Base-by-base conservation (phyloP, 768 basidiomycete genomes). In the Dacryopinax spathularia region DNA sequence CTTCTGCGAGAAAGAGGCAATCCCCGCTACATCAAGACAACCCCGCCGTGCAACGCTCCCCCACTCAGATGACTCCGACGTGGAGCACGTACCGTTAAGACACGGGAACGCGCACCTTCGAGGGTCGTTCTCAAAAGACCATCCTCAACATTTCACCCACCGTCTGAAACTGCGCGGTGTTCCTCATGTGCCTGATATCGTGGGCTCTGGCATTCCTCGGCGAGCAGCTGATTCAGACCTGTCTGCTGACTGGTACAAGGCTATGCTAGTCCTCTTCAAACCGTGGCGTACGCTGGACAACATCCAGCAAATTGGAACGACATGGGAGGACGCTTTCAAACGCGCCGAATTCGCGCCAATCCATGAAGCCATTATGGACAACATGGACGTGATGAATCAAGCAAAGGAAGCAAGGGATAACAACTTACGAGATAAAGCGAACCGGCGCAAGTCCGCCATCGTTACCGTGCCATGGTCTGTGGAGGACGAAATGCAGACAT, bases 181-280 rank as follows among this genome's bases (percentile, higher is more conserved):
- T 27, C 20, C 48, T 12, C 31, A 62, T 1, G 69, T 78, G 35
- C 73, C 74, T 18, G 74, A 77, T 1, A 72, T 72, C 0, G 69
- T 78, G 18, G 79, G 79, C 0, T 63, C 75, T 0, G 34, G 34
- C 0, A 60, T 80, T 0, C 77, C 77, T 5, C 65, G 74, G 0
- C 60, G 71, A 5, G 74, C 3, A 2, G 25, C 12, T 29, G 48
- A 78, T 63, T 22, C 62, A 6, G 62, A 69, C 6, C 2, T 56
- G 0, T 63, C 66, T 13, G 66, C 62, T 0, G 62, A 64, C 7
- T 77, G 77, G 62, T 73, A 70, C 61, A 65, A 73, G 1, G 62
- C 76, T 1, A 79, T 79, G 77, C 63, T 80, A 2, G 72, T 77
- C 16, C 69, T 79, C 0, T 79, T 79, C 66, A 77, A 78, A 65